These are phyloP conservation scores for Coemansia furcata DNA, from an alignment of 192 early-diverging fungal genomes.

Conservation along the genomic window DNA sequence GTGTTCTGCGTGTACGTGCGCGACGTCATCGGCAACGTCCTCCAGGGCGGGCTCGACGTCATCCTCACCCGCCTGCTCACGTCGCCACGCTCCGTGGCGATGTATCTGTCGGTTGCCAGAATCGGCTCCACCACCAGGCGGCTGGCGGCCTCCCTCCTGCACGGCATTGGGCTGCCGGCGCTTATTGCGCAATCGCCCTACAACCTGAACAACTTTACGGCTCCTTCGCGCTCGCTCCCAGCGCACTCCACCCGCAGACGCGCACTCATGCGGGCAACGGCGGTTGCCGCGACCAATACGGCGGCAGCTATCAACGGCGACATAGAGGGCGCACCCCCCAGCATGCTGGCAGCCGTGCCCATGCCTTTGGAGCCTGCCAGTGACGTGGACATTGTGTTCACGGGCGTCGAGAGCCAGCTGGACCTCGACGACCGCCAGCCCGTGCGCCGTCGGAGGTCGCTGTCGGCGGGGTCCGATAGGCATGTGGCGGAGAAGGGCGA, in stretches of 20 bases:
- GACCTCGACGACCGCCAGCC: not conserved
- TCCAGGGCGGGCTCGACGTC: not conserved
- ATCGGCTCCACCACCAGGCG: not conserved
- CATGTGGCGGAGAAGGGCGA: not conserved
- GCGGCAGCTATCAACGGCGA: not conserved
- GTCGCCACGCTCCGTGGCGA: not conserved
- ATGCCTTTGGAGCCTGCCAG: not conserved
- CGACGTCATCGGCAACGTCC: conserved; percentile 16
- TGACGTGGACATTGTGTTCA: not conserved
- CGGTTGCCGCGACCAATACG: not conserved
- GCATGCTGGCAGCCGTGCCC: not conserved
- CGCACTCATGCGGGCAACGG: not conserved
- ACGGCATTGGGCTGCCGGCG: not conserved
- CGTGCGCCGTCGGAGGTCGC: not conserved
- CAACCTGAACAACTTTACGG: not conserved
- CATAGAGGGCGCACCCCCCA: not conserved
- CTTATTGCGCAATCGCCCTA: not conserved
- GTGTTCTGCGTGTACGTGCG: conserved; percentile 29
- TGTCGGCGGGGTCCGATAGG: not conserved
- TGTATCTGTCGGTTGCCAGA: conserved; percentile 6
- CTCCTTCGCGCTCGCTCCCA: not conserved
- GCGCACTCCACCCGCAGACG: not conserved
- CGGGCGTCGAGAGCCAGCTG: not conserved
- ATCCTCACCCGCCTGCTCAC: conserved; percentile 2
- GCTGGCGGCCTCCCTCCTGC: not conserved